phyloP scores from a whole-genome alignment of 108 stramenopile species.

The Cyclotella cryptica region DNA sequence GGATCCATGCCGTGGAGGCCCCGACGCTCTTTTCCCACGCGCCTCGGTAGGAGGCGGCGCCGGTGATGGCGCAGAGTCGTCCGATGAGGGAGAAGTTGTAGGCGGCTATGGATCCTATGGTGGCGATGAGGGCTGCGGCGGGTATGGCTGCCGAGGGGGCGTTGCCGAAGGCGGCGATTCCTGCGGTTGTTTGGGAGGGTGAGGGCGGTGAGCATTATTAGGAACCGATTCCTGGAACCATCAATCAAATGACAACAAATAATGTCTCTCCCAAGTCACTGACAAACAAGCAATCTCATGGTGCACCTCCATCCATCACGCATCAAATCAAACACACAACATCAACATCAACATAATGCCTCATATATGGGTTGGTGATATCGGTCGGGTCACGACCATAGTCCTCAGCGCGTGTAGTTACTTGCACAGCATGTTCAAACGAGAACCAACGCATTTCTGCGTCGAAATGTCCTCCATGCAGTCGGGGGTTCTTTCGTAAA shows the following conservation, averaged over 20 bases:
- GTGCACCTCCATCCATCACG: too few species aligned
- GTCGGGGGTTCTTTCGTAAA: slow-evolving; percentile 43
- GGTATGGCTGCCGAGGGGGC: slow-evolving; percentile 89
- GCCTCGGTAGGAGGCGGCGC: slow-evolving; percentile 81
- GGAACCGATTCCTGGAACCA: too few species aligned
- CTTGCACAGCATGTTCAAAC: slow-evolving; percentile 50
- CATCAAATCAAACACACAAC: too few species aligned
- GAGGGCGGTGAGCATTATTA: too few species aligned
- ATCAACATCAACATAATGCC: slow-evolving; percentile 23
- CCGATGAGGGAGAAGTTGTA: slow-evolving; percentile 82
- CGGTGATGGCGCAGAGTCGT: slow-evolving; percentile 80
- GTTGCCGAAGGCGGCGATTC: slow-evolving; percentile 93
- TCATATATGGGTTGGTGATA: slow-evolving; percentile 41
- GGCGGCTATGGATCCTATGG: slow-evolving; percentile 69
- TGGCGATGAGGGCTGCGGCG: slow-evolving; percentile 73
- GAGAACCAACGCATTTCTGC: slow-evolving; percentile 44
- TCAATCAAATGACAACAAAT: too few species aligned
- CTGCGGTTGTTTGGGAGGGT: slow-evolving; percentile 25
- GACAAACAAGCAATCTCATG: too few species aligned
- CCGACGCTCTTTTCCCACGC: slow-evolving; percentile 92
- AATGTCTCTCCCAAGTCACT: not conserved
- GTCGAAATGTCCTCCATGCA: slow-evolving; percentile 27
- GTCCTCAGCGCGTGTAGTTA: slow-evolving; percentile 48
- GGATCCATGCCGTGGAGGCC: slow-evolving; percentile 80
- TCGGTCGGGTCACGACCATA: slow-evolving; percentile 43